These are phyloP conservation scores for Eimeria maxima DNA, from an alignment of 169 alveolate species.

Conservation along the genomic window DNA sequence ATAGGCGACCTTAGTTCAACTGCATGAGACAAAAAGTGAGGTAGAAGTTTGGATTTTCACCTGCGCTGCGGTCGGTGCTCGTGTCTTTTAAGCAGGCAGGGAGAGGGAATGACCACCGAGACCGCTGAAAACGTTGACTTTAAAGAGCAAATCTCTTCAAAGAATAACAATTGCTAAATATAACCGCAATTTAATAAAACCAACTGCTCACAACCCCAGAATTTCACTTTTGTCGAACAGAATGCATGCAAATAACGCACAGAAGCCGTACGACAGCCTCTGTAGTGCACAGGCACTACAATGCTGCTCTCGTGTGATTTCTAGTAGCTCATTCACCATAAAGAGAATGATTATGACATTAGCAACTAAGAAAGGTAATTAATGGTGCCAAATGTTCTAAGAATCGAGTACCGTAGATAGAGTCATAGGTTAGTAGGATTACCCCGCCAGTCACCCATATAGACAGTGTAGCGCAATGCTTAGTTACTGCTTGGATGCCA, in stretches of 20 bases:
- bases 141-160: neutral
- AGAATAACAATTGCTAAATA: neutral
- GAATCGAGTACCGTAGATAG: no score
- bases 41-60: neutral
- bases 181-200: neutral
- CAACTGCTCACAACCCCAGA: neutral
- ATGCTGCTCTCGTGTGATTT: no score
- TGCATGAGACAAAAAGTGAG: neutral
- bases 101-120: neutral
- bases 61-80: neutral
- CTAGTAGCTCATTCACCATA: no score
- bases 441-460: no score
- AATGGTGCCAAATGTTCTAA: no score
- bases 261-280: neutral
- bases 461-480: no score
- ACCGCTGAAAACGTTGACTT: neutral
- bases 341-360: no score
- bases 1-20: neutral
- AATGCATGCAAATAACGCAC: neutral
- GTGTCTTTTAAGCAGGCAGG: neutral
- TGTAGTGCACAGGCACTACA: no score
- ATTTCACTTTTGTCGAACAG: neutral
- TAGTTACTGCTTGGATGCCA: no score
- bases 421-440: no score
- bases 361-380: no score